phyloP scores from a whole-genome alignment of 805 yeast genomes.

The Nakazawaea populi region DNA sequence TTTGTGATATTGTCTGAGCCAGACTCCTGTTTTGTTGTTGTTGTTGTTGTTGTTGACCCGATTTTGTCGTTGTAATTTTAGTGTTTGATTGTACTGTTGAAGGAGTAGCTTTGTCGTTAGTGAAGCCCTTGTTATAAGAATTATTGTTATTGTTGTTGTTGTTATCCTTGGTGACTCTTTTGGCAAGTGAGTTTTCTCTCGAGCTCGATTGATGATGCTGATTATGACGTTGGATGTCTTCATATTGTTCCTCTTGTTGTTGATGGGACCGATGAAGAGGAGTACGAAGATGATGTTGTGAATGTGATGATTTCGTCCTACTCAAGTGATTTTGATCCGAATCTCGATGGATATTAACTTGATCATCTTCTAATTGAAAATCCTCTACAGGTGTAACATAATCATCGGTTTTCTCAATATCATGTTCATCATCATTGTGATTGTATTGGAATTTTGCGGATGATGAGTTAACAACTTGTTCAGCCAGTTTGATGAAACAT shows the following conservation, averaged over 20 bases:
- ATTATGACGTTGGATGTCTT: no score
- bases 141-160: not conserved
- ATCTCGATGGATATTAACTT: not conserved
- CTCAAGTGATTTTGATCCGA: not conserved
- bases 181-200: not conserved
- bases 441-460: no score
- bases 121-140: not conserved
- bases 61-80: not conserved
- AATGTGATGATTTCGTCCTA: not conserved
- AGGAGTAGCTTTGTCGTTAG: no score
- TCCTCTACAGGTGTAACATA: not conserved
- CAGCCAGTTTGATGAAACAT: slow-evolving; percentile 44
- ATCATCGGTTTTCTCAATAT: not conserved
- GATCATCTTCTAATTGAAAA: not conserved
- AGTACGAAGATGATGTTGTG: not conserved
- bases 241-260: not conserved
- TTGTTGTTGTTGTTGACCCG: not conserved
- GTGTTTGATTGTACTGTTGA: not conserved
- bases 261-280: not conserved
- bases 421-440: not conserved
- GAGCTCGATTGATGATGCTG: not conserved
- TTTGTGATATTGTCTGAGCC: no score
- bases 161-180: not conserved
- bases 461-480: slow-evolving; percentile 6
- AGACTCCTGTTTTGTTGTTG: not conserved